phyloP scores from a whole-genome alignment of 2,329 filamentous ascomycete genomes.

The Xylaria multiplex region DNA sequence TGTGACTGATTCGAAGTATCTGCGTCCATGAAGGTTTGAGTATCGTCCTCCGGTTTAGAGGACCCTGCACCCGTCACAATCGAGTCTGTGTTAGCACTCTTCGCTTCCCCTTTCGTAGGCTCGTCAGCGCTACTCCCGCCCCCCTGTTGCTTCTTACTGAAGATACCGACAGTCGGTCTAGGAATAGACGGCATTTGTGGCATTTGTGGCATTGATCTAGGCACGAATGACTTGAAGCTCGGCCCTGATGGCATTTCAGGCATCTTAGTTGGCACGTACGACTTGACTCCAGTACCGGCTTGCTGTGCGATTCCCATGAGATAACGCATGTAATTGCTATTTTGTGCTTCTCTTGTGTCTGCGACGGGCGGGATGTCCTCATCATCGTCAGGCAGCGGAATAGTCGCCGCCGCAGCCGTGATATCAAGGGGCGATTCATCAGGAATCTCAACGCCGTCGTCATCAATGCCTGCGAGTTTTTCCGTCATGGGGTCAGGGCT shows the following conservation, averaged over 20 bases:
- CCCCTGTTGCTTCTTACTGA: slow-evolving; percentile 39
- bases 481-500: slow-evolving; percentile 34
- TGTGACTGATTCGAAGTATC: slow-evolving; percentile 1
- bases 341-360: slow-evolving; percentile 51
- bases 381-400: slow-evolving; percentile 58
- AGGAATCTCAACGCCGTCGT: slow-evolving; percentile 44
- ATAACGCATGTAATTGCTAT: slow-evolving; percentile 59
- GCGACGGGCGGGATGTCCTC: slow-evolving; percentile 47
- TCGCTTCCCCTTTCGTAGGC: not conserved
- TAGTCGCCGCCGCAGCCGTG: slow-evolving; percentile 61
- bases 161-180: slow-evolving; percentile 46
- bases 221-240: slow-evolving; percentile 49
- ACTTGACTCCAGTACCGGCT: slow-evolving; percentile 57
- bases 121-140: slow-evolving; percentile 6
- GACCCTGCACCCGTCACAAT: not conserved
- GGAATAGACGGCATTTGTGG: slow-evolving; percentile 43
- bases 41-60: slow-evolving; percentile 6
- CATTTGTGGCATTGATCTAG: slow-evolving; percentile 42
- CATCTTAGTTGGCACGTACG: slow-evolving; percentile 58
- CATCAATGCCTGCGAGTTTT: slow-evolving; percentile 10
- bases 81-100: slow-evolving; percentile 11
- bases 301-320: slow-evolving; percentile 61
- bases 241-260: slow-evolving; percentile 52
- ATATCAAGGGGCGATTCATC: slow-evolving; percentile 63
- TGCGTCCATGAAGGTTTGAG: not conserved